Percentiles rank a stretch among this genome's conserved stretches.
Evolutionary conservation across 2,329 filamentous ascomycete genomes (phyloP).

Genomic region (Pyrenophora seminiperda): DNA sequence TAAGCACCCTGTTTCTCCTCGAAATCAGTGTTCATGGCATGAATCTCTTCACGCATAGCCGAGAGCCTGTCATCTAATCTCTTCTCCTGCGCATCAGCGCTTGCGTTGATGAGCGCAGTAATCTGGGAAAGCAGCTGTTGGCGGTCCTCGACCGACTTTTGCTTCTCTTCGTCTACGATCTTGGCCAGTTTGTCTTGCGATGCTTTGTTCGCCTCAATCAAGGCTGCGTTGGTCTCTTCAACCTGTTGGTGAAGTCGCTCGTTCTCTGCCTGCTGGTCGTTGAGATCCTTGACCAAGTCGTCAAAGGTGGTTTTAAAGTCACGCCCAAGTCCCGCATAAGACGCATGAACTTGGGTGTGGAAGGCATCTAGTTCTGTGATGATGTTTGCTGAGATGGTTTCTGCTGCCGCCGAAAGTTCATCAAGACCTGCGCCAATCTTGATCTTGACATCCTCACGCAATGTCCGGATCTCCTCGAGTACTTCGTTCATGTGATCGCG

Average conservation of each 20-base stretch:
- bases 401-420: slow-evolving; percentile 80
- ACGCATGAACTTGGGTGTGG: slow-evolving; percentile 78
- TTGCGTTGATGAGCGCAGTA: slow-evolving; percentile 73
- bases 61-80: slow-evolving; percentile 69
- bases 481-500: slow-evolving; percentile 89
- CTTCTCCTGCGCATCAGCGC: slow-evolving; percentile 73
- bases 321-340: slow-evolving; percentile 80
- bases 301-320: slow-evolving; percentile 90
- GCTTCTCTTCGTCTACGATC: slow-evolving; percentile 76
- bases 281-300: slow-evolving; percentile 74
- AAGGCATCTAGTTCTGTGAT: slow-evolving; percentile 84
- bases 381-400: slow-evolving; percentile 87
- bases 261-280: slow-evolving; percentile 76
- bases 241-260: slow-evolving; percentile 74
- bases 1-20: slow-evolving; percentile 70
- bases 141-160: slow-evolving; percentile 73
- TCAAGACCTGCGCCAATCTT: slow-evolving; percentile 84
- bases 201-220: slow-evolving; percentile 69
- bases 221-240: slow-evolving; percentile 68
- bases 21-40: slow-evolving; percentile 66
- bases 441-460: slow-evolving; percentile 85
- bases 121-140: slow-evolving; percentile 77
- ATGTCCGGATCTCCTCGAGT: slow-evolving; percentile 86
- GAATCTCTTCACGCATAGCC: slow-evolving; percentile 67
- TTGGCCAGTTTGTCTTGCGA: slow-evolving; percentile 71